Evolutionary conservation across 257 asterid species (phyloP), one percentile per base, ranked within the genome.

Genomic region (Solanum appendiculatum): DNA sequence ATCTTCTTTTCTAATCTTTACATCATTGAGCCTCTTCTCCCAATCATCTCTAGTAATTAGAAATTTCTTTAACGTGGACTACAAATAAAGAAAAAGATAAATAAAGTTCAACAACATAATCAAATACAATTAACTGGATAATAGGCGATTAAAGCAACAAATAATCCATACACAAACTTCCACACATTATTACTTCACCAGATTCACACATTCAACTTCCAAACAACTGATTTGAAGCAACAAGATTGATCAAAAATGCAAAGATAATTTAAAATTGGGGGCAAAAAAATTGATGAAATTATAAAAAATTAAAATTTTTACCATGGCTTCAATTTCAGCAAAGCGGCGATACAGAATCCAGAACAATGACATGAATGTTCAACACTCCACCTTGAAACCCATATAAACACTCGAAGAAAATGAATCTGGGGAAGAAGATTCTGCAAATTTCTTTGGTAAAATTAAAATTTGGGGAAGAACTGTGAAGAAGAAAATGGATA

Each of bases 31-130:
- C 91, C 85, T 92, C 70, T 92, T 93, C 91, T 92, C 96, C 98
- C 98, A 95, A 84, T 94, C 97, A 72, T 91, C 95, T 90, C 93
- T 91, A 68, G 95, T 92, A 87, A 93, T 91, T 63, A 93, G n/a
- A n/a, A n/a, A 89, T 90, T 90, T 94, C 88, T 92, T 95, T 5
- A 94, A 92, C 15, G 93, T 82, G 34, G 94, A 93, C 98, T 94
- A 90, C 21, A 69, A 87, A 86, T 63, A 86, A 42, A 84, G 75
- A 88, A 46, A 69, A 37, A 84, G 84, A 89, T 33, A 23, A 64
- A 83, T 82, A 64, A 25, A 36, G 58, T 31, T 33, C 44, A 78
- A 78, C 16, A 25, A 25, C 77, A 60, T 42, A 60, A 37, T 12
- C 72, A 42, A 84, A 23, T 84, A 66, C 84, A 44, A 60, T 15